Percentiles rank a stretch among this genome's conserved stretches.
Evolutionary conservation across 129 eudicot genomes (phyloP).

Genomic region (Scalesia atractyloides): DNA sequence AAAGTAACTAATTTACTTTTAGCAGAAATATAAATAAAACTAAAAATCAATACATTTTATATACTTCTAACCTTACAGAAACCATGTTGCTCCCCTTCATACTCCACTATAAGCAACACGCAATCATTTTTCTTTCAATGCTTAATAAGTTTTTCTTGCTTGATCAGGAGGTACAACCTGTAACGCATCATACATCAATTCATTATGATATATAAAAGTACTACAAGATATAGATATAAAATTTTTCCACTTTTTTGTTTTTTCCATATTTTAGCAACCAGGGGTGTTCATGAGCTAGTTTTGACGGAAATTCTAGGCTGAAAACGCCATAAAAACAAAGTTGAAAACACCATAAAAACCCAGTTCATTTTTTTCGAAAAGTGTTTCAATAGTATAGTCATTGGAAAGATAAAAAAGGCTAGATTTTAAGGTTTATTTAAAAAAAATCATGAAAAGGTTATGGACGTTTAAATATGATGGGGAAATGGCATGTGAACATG

Average conservation of each 20-base stretch:
- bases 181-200: slow-evolving; percentile 1
- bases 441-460: too few relatives aligned
- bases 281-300: too few relatives aligned
- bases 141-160: slow-evolving; percentile 76
- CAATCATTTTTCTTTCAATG: slow-evolving; percentile 81
- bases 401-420: too few relatives aligned
- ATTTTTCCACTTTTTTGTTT: background rate
- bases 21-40: background rate
- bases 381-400: too few relatives aligned
- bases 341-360: too few relatives aligned
- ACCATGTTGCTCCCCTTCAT: slow-evolving; percentile 98
- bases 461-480: too few relatives aligned
- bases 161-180: slow-evolving; percentile 95
- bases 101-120: slow-evolving; percentile 97
- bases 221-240: background rate
- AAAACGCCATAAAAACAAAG: too few relatives aligned
- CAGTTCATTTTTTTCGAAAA: too few relatives aligned
- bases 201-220: background rate
- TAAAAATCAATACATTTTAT: background rate
- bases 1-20: background rate
- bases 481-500: too few relatives aligned
- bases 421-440: too few relatives aligned
- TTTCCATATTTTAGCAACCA: background rate
- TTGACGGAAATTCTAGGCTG: too few relatives aligned
- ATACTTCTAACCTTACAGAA: slow-evolving; percentile 75